Base-by-base conservation (phyloP, 2,329 filamentous ascomycete genomes). In the Venturia oleaginea region DNA sequence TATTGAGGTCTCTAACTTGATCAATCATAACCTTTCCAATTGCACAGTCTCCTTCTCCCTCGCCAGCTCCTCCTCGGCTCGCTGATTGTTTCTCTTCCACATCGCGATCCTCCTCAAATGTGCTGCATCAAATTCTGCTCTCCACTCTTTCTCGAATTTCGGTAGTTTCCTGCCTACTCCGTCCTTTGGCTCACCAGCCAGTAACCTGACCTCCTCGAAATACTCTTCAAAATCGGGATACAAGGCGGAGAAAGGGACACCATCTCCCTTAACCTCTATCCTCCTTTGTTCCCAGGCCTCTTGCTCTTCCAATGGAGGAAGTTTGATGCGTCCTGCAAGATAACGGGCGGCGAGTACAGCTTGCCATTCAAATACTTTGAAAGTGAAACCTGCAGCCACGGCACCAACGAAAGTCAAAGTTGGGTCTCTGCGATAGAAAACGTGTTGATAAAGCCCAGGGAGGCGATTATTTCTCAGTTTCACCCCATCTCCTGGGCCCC, bases 281-380 rank as follows among this genome's bases (percentile, higher is more conserved):
- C 85, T 75, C 2, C 85, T 80, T 2, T 70, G 69, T 68, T 88
- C 86, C 86, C 86, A 88, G 24, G 69, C 71, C 40, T 75, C 69
- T 76, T 84, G 83, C 64, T 81, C 82, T 15, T 76, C 73, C 0
- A 74, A 27, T 0, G 79, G 67, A 0, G 86, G 86, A 1, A 87
- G 72, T 0, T 68, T 73, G 0, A 79, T 80, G 1, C 83, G 76
- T 0, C 83, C 83, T 0, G 85, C 81, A 0, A 88, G 76, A 2
- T 86, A 72, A 0, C 85, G 76, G 1, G 86, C 85, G 0, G 81
- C 83, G 1, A 84, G 78, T 0, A 88, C 85, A 7, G 85, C 84
- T 69, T 88, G 86, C 83, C 84, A 88, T 73, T 88, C 86, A 64
- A 87, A 88, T 37, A 88, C 80, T 70, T 86, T 87, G 75, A 89